phyloP scores from a whole-genome alignment of 495 filamentous ascomycete species.

The Aspergillus cavernicola region DNA sequence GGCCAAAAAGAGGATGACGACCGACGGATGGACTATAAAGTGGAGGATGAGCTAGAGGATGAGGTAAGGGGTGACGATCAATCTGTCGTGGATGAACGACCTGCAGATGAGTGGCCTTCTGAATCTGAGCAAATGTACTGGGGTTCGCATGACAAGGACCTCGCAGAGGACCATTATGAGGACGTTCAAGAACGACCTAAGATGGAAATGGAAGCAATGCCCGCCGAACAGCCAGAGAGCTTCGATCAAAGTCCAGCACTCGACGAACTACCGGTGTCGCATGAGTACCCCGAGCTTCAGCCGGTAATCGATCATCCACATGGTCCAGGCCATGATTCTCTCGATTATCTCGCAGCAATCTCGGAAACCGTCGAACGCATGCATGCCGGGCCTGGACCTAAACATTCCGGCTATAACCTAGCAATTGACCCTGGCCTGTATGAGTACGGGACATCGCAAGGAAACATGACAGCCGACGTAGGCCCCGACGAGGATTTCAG shows the following conservation, averaged over 20 bases:
- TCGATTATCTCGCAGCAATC: slow-evolving; percentile 2
- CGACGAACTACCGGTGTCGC: not conserved
- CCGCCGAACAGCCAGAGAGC: not conserved
- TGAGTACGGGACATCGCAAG: not conserved
- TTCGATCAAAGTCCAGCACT: not conserved
- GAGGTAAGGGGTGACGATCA: not conserved
- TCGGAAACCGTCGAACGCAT: not conserved
- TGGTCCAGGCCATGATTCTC: not conserved
- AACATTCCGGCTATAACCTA: not conserved
- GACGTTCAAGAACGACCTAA: not conserved
- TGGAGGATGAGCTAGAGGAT: not conserved
- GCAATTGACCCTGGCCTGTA: slow-evolving; percentile 20
- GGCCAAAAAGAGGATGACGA: not conserved
- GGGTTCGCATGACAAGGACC: slow-evolving; percentile 12
- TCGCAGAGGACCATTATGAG: not conserved
- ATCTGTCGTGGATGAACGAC: not conserved
- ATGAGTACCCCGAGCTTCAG: slow-evolving; percentile 1
- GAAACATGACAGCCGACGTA: not conserved
- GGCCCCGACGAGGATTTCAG: not conserved
- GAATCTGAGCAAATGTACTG: slow-evolving; percentile 14
- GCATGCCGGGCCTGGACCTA: not conserved
- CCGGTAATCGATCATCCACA: not conserved
- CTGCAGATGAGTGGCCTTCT: not conserved
- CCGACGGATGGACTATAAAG: not conserved
- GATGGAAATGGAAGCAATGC: not conserved